These are phyloP conservation scores for Marasmius oreades DNA, from an alignment of 1,284 basidiomycete species.

Conservation along the genomic window DNA sequence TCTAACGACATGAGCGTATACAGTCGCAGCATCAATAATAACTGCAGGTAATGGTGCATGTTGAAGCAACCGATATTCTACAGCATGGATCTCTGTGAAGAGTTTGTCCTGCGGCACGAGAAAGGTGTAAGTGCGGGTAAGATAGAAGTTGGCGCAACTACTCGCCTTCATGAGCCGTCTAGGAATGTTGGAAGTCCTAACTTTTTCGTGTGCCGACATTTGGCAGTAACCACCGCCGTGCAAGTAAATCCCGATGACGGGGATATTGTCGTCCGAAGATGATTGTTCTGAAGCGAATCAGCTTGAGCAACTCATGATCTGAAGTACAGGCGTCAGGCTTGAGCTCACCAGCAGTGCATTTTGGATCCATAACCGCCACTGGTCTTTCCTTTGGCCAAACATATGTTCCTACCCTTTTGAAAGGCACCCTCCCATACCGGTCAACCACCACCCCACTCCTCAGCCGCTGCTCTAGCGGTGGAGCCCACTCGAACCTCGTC, in stretches of 20 bases:
- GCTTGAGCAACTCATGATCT: background rate
- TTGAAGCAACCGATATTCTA: conserved; percentile 49
- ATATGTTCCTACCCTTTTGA: conserved; percentile 42
- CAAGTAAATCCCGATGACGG: conserved; percentile 44
- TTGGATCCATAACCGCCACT: conserved; percentile 12
- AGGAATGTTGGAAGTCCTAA: conserved; percentile 46
- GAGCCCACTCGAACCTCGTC: conserved; percentile 46
- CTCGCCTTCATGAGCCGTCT: conserved; percentile 36
- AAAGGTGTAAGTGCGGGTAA: background rate
- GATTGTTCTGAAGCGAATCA: conserved; percentile 16
- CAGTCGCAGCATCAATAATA: conserved; percentile 58
- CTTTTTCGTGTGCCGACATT: conserved; percentile 49
- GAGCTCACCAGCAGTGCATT: background rate
- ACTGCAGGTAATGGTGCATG: conserved; percentile 60
- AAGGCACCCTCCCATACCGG: conserved; percentile 26
- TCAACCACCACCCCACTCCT: conserved; percentile 40
- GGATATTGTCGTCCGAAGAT: conserved; percentile 17
- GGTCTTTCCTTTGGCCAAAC: conserved; percentile 38
- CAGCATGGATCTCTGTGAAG: conserved; percentile 42
- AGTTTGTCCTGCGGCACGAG: conserved; percentile 25
- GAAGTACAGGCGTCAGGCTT: background rate
- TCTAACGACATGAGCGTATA: conserved; percentile 52
- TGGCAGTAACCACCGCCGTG: conserved; percentile 54
- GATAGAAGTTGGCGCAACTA: background rate
- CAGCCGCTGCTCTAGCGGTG: conserved; percentile 34